Base-by-base conservation (phyloP, 2,329 filamentous ascomycete genomes). In the Calonectria hawksworthii region DNA sequence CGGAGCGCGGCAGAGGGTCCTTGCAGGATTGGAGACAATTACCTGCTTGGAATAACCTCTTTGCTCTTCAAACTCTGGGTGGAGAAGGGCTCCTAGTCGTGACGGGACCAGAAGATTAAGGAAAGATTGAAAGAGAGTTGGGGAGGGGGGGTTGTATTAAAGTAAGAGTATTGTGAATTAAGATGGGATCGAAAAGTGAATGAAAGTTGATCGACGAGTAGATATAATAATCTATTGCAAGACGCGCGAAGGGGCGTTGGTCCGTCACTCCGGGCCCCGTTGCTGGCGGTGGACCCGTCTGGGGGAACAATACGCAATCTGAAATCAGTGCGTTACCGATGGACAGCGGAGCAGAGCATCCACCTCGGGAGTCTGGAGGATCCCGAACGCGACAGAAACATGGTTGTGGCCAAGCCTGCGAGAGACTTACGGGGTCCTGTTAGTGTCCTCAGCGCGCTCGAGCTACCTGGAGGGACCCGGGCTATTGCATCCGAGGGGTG, bases 51-150 rank as follows among this genome's bases (percentile, higher is more conserved):
- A 73, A 44, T 28, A 36, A 52, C 67, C 72, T 65, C 66, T 63
- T 67, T 65, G 72, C 72, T 74, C 72, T 61, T 68, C 41, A n/a
- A 41, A 52, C 72, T 67, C 56, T 41, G 71, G 63, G 50, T 6
- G 36, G 21, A 47, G 44, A 41, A 54, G 34, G 16, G 18, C 34
- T 66, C 28, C 54, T 51, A 67, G 52, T 61, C 32, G 61, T 65
- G 61, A 64, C 44, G 52, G 52, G 63, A 72, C 26, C 13, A 34
- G 23, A 54, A 61, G n/a, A 67, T 68, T 36, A 67, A 63, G 41
- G 44, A 54, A 50, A 41, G 51, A 44, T 63, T 21, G 47, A 67
- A 61, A 30, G 51, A 28, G 34, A 67, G 65, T 66, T 23, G 28
- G 65, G 38, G 63, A 11, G 34, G 28, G 38, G 63, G 18, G 34